A percentile compares a stretch with the other conserved stretches of the same genome.
Evolutionary conservation across 176 grass and related monocot genomes (phyloP).

Genomic region (Tuctoria greenei): DNA sequence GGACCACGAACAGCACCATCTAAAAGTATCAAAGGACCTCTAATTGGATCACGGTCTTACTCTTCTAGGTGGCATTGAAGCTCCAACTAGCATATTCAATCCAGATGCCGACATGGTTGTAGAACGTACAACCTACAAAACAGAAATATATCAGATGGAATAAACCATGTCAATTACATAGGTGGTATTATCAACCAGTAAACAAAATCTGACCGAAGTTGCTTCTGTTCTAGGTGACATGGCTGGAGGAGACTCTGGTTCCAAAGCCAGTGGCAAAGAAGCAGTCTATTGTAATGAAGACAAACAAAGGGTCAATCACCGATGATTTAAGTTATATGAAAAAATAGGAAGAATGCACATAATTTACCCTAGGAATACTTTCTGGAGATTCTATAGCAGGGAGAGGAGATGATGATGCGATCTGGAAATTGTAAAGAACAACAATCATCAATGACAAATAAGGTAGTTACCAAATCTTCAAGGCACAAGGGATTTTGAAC

Average conservation of each 20-base stretch:
- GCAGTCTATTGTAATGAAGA: constrained; percentile 33
- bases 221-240: constrained; percentile 39
- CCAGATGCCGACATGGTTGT: constrained; percentile 60
- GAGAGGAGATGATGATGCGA: constrained; percentile 40
- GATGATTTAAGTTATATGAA: not conserved
- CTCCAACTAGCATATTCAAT: constrained; percentile 49
- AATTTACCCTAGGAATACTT: constrained; percentile 43
- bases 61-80: constrained; percentile 47
- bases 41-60: constrained; percentile 37
- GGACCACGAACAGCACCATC: not conserved
- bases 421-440: constrained; percentile 38
- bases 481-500: not conserved
- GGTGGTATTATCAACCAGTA: not conserved
- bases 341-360: not conserved
- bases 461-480: not conserved
- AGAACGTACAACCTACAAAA: constrained; percentile 50
- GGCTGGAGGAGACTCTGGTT: constrained; percentile 35
- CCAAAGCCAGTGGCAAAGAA: constrained; percentile 40
- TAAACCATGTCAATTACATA: not conserved
- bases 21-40: not conserved
- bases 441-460: not conserved
- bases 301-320: constrained; percentile 4
- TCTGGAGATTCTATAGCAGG: constrained; percentile 54
- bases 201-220: constrained; percentile 37
- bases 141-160: constrained; percentile 35